Conservation (phyloP, 2,329 filamentous ascomycete genomes). For the Pseudogymnoascus sp. region DNA sequence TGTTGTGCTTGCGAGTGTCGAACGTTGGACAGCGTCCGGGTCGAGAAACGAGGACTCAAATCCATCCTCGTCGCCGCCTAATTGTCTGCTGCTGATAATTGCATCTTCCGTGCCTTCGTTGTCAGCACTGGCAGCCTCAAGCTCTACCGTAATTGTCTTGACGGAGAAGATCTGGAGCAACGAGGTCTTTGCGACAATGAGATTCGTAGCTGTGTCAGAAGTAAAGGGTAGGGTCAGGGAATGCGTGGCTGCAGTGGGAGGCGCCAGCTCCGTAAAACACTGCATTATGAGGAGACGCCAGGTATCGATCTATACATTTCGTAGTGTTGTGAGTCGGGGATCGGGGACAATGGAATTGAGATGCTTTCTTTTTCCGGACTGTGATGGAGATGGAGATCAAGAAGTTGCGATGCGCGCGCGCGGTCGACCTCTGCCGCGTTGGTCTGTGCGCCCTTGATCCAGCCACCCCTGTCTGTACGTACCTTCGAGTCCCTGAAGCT, state of each 20-base stretch:
- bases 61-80: constrained; percentile 51
- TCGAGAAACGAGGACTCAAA: constrained; percentile 60
- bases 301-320: neutral
- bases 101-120: constrained; percentile 33
- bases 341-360: neutral
- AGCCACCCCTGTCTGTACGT: neutral
- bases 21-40: constrained; percentile 52
- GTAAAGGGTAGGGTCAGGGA: constrained; percentile 73
- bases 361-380: neutral
- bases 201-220: constrained; percentile 67
- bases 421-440: neutral
- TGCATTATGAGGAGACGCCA: constrained; percentile 55
- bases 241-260: constrained; percentile 89
- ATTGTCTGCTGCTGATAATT: constrained; percentile 41
- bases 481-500: constrained; percentile 4
- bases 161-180: constrained; percentile 84
- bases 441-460: neutral
- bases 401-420: neutral
- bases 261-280: constrained; percentile 92
- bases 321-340: neutral
- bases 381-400: neutral
- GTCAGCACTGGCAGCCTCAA: constrained; percentile 27
- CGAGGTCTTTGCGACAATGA: constrained; percentile 87
- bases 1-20: constrained; percentile 57
- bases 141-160: constrained; percentile 57